These are phyloP conservation scores for Neofusicoccum parvum DNA, from an alignment of 2,329 filamentous ascomycete species.

Conservation along the genomic window DNA sequence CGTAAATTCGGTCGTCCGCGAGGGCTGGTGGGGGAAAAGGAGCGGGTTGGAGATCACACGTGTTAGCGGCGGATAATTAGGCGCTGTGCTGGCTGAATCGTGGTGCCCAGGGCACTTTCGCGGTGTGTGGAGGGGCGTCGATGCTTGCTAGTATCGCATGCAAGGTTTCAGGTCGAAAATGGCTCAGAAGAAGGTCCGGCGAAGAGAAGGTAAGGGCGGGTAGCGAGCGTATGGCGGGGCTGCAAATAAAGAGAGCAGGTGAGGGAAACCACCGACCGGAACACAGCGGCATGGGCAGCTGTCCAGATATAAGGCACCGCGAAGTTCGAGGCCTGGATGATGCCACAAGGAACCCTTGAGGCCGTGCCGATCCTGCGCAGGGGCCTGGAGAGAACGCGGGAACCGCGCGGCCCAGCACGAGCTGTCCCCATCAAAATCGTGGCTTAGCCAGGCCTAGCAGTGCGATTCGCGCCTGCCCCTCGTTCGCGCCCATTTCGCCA, in stretches of 20 bases:
- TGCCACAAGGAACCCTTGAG: conserved; percentile 14
- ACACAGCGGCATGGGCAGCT: conserved; percentile 16
- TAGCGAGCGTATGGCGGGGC: conserved; percentile 14
- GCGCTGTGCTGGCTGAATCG: conserved; percentile 18
- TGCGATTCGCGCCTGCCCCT: conserved; percentile 14
- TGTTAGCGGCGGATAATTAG: conserved; percentile 18
- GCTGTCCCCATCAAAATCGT: conserved; percentile 19
- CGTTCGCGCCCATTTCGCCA: conserved; percentile 15
- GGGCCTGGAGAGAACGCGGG: conserved; percentile 13
- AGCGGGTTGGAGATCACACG: conserved; percentile 18
- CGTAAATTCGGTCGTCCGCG: not conserved
- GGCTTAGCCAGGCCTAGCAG: conserved; percentile 1
- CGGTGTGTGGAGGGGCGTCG: conserved; percentile 17
- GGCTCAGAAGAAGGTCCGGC: not conserved
- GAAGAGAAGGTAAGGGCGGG: conserved; percentile 12
- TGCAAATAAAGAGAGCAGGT: conserved; percentile 3
- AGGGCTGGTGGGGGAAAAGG: conserved; percentile 13
- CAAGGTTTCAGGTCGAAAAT: conserved; percentile 13
- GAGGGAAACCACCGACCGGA: not conserved
- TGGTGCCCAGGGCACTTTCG: conserved; percentile 14
- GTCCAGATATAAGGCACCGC: conserved; percentile 13
- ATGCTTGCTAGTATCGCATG: conserved; percentile 17
- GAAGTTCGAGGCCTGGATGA: conserved; percentile 14
- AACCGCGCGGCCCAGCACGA: conserved; percentile 19
- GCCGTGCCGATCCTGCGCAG: conserved; percentile 12